Base-by-base conservation (phyloP, 2,329 filamentous ascomycete genomes). In the Exutisphaerella laricina region DNA sequence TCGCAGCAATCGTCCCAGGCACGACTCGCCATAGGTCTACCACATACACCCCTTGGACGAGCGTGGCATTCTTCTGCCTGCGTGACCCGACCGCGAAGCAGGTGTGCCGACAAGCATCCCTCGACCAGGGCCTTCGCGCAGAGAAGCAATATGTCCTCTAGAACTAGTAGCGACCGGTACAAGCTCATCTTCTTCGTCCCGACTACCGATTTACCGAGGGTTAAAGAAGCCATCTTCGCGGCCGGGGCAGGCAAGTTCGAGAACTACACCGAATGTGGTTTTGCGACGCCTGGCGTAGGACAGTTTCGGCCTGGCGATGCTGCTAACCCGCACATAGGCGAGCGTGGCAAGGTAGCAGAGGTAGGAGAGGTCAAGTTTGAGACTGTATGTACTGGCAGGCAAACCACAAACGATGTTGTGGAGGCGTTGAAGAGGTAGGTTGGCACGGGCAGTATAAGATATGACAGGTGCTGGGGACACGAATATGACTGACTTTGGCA, bases 281-380 rank as follows among this genome's bases (percentile, higher is more conserved):
- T 67, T 48, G 60, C 57, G 1, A 63, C 59, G 2, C 49, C 63
- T 3, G 83, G 82, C 4, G 77, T 68, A 0, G 80, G 80, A 0
- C 81, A 85, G 56, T 87, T 85, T 61, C 73, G 77, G 0, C 81
- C 82, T 0, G 78, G 77, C 0, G 70, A 71, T 41, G 60, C 67
- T 0, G 79, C 82, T 1, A 80, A 80, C 35, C 82, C 82, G 3
- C 66, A 78, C 55, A 78, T 85, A 48, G 83, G 82, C 0, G 64
- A 65, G 7, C 65, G 71, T 1, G 79, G 80, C 0, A 60, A 67
- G 20, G 55, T 85, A 1, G 79, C 85, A 61, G 60, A 77, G 45
- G 69, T 78, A 0, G 69, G 74, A 3, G 82, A 86, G 61, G 69
- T 75, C 1, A 71, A 73, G 35, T 77, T 84, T 12, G 82, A 87